A percentile compares a stretch with the other conserved stretches of the same genome.
These are phyloP conservation scores for Protea cynaroides DNA, from an alignment of 164 flowering plant species.

Conservation along the genomic window DNA sequence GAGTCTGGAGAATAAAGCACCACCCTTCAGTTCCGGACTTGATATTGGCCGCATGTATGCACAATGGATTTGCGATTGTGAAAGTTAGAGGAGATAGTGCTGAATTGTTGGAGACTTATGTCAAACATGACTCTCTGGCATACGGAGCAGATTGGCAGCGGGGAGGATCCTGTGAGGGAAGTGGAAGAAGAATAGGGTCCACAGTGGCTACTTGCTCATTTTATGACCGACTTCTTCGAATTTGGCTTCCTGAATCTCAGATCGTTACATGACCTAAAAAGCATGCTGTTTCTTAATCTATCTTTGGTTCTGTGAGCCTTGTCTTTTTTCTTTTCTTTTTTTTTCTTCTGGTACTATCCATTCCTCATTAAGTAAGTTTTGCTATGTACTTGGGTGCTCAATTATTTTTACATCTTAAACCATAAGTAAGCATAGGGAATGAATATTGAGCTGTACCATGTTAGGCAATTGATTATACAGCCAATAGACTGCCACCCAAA, in stretches of 20 bases:
- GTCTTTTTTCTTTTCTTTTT: no score
- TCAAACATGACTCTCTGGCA: constrained; percentile 73
- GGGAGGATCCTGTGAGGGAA: constrained; percentile 16
- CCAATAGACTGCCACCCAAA: no score
- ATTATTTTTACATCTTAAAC: no score
- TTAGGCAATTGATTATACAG: no score
- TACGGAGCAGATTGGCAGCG: constrained; percentile 93
- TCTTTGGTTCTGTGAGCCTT: not conserved
- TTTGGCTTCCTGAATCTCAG: constrained; percentile 62
- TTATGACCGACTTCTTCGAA: constrained; percentile 68
- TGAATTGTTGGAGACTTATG: constrained; percentile 55
- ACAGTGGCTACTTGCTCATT: constrained; percentile 91
- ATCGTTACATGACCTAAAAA: constrained; percentile 13
- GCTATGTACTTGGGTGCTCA: no score
- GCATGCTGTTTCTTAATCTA: not conserved
- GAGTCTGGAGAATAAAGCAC: constrained; percentile 93
- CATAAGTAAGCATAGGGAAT: no score
- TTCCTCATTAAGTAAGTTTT: no score
- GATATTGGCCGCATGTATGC: constrained; percentile 93
- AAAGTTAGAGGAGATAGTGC: constrained; percentile 29
- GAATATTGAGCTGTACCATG: no score
- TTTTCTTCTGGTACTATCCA: no score
- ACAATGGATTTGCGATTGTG: constrained; percentile 78
- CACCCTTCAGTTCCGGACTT: constrained; percentile 57
- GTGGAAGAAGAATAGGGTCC: constrained; percentile 15